Evolutionary conservation across 2,329 filamentous ascomycete genomes (phyloP).

Genomic region (Aspergillus sp.): DNA sequence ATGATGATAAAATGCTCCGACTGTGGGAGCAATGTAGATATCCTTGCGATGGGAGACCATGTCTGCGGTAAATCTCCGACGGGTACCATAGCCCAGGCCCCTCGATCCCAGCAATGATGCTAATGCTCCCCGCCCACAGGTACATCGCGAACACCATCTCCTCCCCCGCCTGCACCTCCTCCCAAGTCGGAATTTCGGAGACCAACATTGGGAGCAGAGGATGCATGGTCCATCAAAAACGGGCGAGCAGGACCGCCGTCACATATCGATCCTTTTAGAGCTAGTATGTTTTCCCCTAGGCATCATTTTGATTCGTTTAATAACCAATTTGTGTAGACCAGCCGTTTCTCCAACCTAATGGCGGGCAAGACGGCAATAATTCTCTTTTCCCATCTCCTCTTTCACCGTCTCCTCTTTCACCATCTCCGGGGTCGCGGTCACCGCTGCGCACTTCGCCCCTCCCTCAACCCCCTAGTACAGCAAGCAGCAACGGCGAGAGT

Average conservation of each 20-base stretch:
- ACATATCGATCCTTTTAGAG: conserved; percentile 57
- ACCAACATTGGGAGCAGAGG: conserved; percentile 22
- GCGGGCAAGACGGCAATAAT: conserved; percentile 58
- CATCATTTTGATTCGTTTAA: neutral
- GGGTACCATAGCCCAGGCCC: too few species aligned
- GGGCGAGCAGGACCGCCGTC: conserved; percentile 51
- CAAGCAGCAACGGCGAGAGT: conserved; percentile 49
- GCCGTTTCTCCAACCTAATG: conserved; percentile 52
- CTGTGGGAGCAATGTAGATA: conserved; percentile 75
- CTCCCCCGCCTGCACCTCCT: conserved; percentile 24
- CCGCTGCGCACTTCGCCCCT: conserved; percentile 42
- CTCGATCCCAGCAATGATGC: neutral
- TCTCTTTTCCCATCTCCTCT: conserved; percentile 65
- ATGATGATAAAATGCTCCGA: conserved; percentile 82
- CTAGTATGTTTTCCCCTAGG: conserved; percentile 52
- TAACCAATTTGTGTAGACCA: conserved; percentile 32
- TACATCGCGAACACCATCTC: conserved; percentile 16
- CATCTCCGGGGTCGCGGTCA: conserved; percentile 49
- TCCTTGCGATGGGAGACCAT: conserved; percentile 84
- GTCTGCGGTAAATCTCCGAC: conserved; percentile 56
- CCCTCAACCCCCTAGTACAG: conserved; percentile 44
- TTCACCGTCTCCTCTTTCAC: conserved; percentile 54
- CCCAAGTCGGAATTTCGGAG: conserved; percentile 28
- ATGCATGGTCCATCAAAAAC: conserved; percentile 34
- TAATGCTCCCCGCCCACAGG: conserved; percentile 7